These are phyloP conservation scores for Termitomyces sp. DNA, from an alignment of 768 basidiomycete genomes.

Conservation along the genomic window DNA sequence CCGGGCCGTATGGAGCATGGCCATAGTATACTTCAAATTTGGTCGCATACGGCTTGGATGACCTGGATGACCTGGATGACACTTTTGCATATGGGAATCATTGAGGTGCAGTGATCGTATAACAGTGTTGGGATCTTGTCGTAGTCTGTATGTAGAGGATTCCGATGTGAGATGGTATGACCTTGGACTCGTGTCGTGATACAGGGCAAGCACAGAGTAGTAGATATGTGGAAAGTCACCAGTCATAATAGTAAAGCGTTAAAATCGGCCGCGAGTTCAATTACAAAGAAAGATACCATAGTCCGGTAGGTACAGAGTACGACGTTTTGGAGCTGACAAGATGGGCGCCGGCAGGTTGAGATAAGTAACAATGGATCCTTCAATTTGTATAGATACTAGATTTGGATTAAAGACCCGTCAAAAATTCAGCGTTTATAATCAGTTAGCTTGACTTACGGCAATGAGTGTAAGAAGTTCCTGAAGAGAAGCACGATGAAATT, in stretches of 20 bases:
- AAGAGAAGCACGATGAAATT: background rate
- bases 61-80: background rate
- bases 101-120: background rate
- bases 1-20: background rate
- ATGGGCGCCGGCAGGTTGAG: background rate
- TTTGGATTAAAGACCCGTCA: background rate
- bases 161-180: too few species aligned
- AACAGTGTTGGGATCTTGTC: background rate
- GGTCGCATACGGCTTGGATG: too few species aligned
- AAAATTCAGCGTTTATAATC: background rate
- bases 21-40: too few species aligned
- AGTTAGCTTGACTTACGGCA: background rate
- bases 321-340: background rate
- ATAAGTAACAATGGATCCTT: background rate
- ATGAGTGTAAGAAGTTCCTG: background rate
- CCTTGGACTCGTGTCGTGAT: background rate
- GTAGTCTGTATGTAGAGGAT: background rate
- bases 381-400: background rate
- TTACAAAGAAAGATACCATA: background rate
- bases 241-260: background rate
- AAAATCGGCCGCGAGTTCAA: background rate
- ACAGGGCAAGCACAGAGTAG: background rate
- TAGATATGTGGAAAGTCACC: background rate
- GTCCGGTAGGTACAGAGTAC: background rate
- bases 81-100: background rate